Evolutionary conservation across 2,329 filamentous ascomycete species (phyloP).

Genomic region (Scorias spongiosa): DNA sequence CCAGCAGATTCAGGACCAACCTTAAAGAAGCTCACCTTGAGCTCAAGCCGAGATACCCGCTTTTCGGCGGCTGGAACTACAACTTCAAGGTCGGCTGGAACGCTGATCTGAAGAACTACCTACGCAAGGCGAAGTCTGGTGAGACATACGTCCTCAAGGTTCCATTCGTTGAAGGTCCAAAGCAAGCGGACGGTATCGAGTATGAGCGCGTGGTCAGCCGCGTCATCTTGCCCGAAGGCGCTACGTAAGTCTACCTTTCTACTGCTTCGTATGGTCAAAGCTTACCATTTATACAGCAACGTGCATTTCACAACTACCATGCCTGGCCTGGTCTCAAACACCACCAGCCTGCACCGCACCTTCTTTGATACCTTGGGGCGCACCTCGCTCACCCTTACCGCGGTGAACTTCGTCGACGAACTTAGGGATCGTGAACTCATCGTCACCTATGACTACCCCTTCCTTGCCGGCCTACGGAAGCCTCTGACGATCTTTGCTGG

Average conservation of each 20-base stretch:
- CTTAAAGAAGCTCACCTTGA: slow-evolving; percentile 55
- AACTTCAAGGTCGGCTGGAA: slow-evolving; percentile 97
- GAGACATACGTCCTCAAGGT: slow-evolving; percentile 76
- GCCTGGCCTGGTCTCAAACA: slow-evolving; percentile 45
- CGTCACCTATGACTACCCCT: slow-evolving; percentile 76
- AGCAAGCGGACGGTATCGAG: slow-evolving; percentile 67
- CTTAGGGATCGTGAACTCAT: slow-evolving; percentile 69
- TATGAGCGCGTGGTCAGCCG: slow-evolving; percentile 70
- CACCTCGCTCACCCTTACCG: slow-evolving; percentile 64
- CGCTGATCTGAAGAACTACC: slow-evolving; percentile 59
- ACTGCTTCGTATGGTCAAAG: background rate
- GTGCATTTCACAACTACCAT: slow-evolving; percentile 63
- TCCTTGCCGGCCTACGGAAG: slow-evolving; percentile 63
- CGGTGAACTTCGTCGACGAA: slow-evolving; percentile 80
- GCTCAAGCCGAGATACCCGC: slow-evolving; percentile 83
- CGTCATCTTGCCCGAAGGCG: slow-evolving; percentile 80
- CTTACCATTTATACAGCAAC: slow-evolving; percentile 41
- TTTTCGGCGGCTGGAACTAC: slow-evolving; percentile 97
- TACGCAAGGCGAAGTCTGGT: slow-evolving; percentile 47
- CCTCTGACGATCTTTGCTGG: slow-evolving; percentile 67
- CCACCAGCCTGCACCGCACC: slow-evolving; percentile 58
- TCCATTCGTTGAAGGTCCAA: slow-evolving; percentile 86
- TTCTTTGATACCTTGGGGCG: slow-evolving; percentile 90
- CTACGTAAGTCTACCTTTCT: slow-evolving; percentile 44
- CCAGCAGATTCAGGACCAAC: slow-evolving; percentile 68